These are phyloP conservation scores for Colletotrichum higginsianum DNA, from an alignment of 2,329 filamentous ascomycete genomes.

Conservation along the genomic window DNA sequence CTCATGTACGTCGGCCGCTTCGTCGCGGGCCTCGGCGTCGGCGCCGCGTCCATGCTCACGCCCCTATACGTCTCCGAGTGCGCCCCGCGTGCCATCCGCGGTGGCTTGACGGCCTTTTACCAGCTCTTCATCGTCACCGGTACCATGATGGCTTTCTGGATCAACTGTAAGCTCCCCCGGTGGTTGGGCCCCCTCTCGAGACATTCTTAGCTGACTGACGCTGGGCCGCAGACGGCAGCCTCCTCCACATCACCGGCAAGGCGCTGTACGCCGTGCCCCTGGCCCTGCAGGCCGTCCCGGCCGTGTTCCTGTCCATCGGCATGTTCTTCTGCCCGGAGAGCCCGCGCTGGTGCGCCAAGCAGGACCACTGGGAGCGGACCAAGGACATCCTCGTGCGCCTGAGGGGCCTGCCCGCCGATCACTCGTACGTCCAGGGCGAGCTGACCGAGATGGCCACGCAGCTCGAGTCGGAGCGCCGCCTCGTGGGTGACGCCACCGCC, in stretches of 20 bases:
- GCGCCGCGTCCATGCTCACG: constrained; percentile 62
- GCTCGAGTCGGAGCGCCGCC: constrained; percentile 73
- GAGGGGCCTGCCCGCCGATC: constrained; percentile 64
- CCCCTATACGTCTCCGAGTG: constrained; percentile 65
- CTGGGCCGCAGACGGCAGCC: constrained; percentile 55
- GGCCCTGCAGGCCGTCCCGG: constrained; percentile 75
- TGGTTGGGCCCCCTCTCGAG: too few species aligned
- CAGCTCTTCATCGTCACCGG: constrained; percentile 65
- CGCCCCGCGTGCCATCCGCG: constrained; percentile 66
- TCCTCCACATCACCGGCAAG: constrained; percentile 62
- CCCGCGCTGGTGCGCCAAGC: constrained; percentile 77
- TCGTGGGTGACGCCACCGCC: constrained; percentile 66
- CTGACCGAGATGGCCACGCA: constrained; percentile 73
- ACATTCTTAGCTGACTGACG: too few species aligned
- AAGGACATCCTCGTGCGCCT: constrained; percentile 69
- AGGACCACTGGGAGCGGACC: constrained; percentile 78
- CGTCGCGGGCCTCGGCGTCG: constrained; percentile 64
- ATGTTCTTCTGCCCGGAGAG: constrained; percentile 74
- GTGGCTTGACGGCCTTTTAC: constrained; percentile 65
- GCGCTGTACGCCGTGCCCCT: constrained; percentile 74
- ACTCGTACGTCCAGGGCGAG: constrained; percentile 71
- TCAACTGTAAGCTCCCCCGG: constrained; percentile 32
- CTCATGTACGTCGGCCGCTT: constrained; percentile 77
- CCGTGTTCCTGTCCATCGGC: constrained; percentile 65
- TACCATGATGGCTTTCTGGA: constrained; percentile 60